phyloP scores from a whole-genome alignment of 2,329 filamentous ascomycete genomes.

The Didymella arachidicola region DNA sequence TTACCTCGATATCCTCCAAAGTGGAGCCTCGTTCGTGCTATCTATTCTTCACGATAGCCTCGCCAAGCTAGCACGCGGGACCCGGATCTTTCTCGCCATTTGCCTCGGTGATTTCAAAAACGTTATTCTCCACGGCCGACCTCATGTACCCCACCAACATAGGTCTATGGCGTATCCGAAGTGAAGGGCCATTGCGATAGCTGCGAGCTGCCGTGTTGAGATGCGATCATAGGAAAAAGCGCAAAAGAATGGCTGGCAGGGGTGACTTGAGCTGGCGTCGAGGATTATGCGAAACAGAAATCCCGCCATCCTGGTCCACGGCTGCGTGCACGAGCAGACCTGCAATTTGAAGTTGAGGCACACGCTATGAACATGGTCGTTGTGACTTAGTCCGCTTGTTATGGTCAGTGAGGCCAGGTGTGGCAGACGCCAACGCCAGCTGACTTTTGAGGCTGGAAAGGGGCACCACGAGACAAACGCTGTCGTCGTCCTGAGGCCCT shows the following conservation, averaged over 20 bases:
- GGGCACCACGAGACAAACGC: slow-evolving; percentile 21
- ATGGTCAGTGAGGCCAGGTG: slow-evolving; percentile 15
- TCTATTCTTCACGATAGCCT: slow-evolving; percentile 5
- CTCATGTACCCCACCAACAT: slow-evolving; percentile 29
- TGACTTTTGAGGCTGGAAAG: slow-evolving; percentile 30
- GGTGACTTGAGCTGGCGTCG: slow-evolving; percentile 4
- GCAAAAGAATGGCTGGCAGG: not conserved
- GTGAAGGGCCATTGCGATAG: slow-evolving; percentile 7
- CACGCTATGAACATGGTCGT: not conserved
- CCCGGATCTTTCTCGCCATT: slow-evolving; percentile 42
- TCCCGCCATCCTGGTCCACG: slow-evolving; percentile 13
- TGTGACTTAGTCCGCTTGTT: slow-evolving; percentile 13
- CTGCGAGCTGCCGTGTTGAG: not conserved
- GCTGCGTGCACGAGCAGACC: slow-evolving; percentile 7
- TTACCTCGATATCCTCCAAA: not conserved
- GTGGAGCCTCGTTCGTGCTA: slow-evolving; percentile 2
- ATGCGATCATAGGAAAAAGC: not conserved
- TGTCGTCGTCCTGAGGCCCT: slow-evolving; percentile 12
- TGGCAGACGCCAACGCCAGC: slow-evolving; percentile 24
- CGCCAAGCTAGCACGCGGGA: slow-evolving; percentile 3
- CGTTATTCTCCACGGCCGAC: slow-evolving; percentile 33
- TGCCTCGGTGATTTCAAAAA: slow-evolving; percentile 28
- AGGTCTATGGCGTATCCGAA: slow-evolving; percentile 11
- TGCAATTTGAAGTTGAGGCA: not conserved
- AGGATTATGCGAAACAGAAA: slow-evolving; percentile 7